These are phyloP conservation scores for Biscutella auriculata DNA, from an alignment of 441 rosid genomes.

Conservation along the genomic window DNA sequence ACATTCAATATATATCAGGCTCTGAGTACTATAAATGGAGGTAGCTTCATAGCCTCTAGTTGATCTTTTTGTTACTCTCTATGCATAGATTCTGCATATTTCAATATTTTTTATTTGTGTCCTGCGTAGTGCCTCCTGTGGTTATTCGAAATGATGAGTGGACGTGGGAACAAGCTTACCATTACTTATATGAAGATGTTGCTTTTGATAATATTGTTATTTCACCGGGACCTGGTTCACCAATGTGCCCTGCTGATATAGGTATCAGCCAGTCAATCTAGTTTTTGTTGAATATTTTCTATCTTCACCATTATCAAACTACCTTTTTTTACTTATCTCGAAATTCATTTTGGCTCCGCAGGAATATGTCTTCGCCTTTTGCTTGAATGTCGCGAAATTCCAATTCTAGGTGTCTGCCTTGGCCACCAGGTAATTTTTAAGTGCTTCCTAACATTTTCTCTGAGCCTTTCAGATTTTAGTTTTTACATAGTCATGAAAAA, in stretches of 20 bases:
- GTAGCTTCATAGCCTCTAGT: conserved; percentile 27
- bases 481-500: not conserved
- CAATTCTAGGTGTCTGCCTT: conserved; percentile 87
- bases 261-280: conserved; percentile 31
- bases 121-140: conserved; percentile 69
- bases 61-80: not conserved
- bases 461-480: not conserved
- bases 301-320: not conserved
- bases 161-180: conserved; percentile 67
- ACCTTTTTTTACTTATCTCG: not conserved
- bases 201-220: conserved; percentile 84
- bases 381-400: conserved; percentile 74
- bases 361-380: conserved; percentile 85
- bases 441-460: too few species aligned
- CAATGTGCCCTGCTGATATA: conserved; percentile 65
- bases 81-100: not conserved
- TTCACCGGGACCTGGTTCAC: conserved; percentile 98
- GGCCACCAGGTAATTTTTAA: conserved; percentile 85
- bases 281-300: not conserved
- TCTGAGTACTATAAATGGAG: conserved; percentile 69
- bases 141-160: conserved; percentile 78
- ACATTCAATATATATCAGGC: conserved; percentile 87
- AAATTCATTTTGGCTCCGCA: conserved; percentile 29
- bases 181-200: conserved; percentile 49
- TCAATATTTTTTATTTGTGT: not conserved